Base-by-base conservation (phyloP, 176 grass and related monocot species). In the Bolboschoenus planiculmis region DNA sequence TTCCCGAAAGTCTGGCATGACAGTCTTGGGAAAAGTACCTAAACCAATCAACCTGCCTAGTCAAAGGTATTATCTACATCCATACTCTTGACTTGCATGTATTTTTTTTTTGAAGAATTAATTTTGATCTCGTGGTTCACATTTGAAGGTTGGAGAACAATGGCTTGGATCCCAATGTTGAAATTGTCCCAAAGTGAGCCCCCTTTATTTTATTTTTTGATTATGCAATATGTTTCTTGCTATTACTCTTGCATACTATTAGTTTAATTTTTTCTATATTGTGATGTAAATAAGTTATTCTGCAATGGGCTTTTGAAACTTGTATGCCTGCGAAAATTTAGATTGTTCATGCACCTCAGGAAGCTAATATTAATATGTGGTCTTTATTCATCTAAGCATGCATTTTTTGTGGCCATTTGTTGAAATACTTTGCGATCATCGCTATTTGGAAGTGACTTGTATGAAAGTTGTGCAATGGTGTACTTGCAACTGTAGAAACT, bases 131-230 rank as follows among this genome's bases (percentile, higher is more conserved):
- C 9, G 23, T 76, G 72, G 21, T 31, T 87, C 30, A 58, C 77
- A 84, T 8, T 86, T 99, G 80, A 87, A 99, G 96, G 92, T 93
- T 91, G 93, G 96, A 99, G 86, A 99, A 99, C 87, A 82, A 99
- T 68, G 96, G 96, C 59, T 66, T 99, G 79, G 96, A 99, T 44
- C 93, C 92, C 58, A 95, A 88, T 79, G 88, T 99, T 30, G 96
- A 99, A 93, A 90, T 99, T 84, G 93, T 99, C 87, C 96, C 96
- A 84, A 99, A 99, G 96, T 95, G 81, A 95, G 96, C 9, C 73
- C 64, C 2, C 13, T 46, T 50, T 80, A 26, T 9, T 81, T 81
- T 85, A 56, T 18, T 84, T 54, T 83, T 78, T 18, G 64, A 10
- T 39, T 84, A 33, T 65, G 34, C 31, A 59, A 27, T 80, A 31